Percentiles rank a stretch among this genome's conserved stretches.
Conservation (phyloP, 805 yeast genomes). For the Dipodascopsis uninucleata region DNA sequence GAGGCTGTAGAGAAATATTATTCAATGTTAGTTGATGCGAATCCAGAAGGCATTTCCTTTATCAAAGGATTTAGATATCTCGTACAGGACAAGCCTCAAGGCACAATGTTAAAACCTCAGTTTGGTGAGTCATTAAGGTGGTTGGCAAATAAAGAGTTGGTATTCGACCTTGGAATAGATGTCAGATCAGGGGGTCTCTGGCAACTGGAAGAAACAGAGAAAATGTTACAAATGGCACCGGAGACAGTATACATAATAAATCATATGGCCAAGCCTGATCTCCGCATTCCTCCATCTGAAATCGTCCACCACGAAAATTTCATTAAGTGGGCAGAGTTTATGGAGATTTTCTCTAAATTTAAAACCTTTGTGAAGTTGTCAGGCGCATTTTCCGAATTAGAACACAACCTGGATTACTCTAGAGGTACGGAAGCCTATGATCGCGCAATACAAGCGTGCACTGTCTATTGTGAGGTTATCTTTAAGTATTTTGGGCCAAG, state of each 20-base stretch:
- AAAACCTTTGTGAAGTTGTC: slow-evolving; percentile 40
- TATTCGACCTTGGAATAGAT: slow-evolving; percentile 47
- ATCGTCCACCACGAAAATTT: slow-evolving; percentile 8
- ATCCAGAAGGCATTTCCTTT: slow-evolving; percentile 26
- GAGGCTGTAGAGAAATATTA: slow-evolving; percentile 24
- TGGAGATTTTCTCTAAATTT: slow-evolving; percentile 5
- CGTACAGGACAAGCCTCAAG: slow-evolving; percentile 44
- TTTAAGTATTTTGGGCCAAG: slow-evolving; percentile 36
- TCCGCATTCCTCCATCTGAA: slow-evolving; percentile 20
- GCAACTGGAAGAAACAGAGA: slow-evolving; percentile 42
- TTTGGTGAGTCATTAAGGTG: slow-evolving; percentile 40
- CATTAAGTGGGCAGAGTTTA: slow-evolving; percentile 4
- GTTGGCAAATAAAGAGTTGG: slow-evolving; percentile 34
- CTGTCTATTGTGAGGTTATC: slow-evolving; percentile 32
- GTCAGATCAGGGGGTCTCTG: slow-evolving; percentile 39
- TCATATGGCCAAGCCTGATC: slow-evolving; percentile 45
- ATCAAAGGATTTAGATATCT: slow-evolving; percentile 44
- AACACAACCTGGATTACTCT: no score
- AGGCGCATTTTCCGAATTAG: slow-evolving; percentile 45
- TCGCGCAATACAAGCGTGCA: no score
- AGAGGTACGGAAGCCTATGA: no score
- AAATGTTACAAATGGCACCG: slow-evolving; percentile 34
- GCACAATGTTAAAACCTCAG: slow-evolving; percentile 35
- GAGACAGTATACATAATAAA: slow-evolving; percentile 39
- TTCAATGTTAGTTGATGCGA: slow-evolving; percentile 19